A percentile compares a stretch with the other conserved stretches of the same genome.
These are phyloP conservation scores for Albizia julibrissin DNA, from an alignment of 306 rosid genomes.

Conservation along the genomic window DNA sequence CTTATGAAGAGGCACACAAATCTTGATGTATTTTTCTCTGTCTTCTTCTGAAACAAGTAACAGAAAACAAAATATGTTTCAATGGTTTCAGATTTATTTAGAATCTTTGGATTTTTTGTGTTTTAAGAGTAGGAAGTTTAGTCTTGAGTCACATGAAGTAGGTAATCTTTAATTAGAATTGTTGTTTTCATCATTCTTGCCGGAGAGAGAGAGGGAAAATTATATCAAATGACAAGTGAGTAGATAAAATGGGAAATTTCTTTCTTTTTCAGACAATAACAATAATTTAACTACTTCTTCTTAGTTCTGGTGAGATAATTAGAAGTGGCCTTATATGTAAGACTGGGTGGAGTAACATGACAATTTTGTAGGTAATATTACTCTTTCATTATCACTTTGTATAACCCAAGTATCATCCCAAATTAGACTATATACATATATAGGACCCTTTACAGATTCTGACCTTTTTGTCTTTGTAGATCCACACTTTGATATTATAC, in stretches of 20 bases:
- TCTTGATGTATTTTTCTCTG: constrained; percentile 29
- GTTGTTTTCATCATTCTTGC: neutral
- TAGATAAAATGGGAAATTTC: too few species aligned
- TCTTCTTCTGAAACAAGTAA: constrained; percentile 17
- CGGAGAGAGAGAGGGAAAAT: neutral
- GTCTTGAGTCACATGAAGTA: neutral
- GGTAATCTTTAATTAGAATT: too few species aligned
- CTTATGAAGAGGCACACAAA: constrained; percentile 46
- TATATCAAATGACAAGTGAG: neutral
- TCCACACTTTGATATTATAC: neutral
- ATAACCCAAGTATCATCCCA: neutral
- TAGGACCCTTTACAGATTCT: neutral
- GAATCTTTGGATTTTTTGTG: neutral
- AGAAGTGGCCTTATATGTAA: too few species aligned
- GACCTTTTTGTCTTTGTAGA: neutral
- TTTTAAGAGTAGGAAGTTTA: neutral
- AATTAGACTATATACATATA: neutral
- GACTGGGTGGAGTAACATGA: neutral
- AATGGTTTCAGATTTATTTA: neutral
- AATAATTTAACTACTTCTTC: neutral
- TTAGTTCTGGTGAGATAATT: neutral
- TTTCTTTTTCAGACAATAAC: neutral
- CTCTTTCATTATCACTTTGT: neutral
- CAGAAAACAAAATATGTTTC: neutral
- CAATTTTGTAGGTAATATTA: neutral